Evolutionary conservation across 2,329 filamentous ascomycete genomes (phyloP).

Genomic region (Apiospora koreana): DNA sequence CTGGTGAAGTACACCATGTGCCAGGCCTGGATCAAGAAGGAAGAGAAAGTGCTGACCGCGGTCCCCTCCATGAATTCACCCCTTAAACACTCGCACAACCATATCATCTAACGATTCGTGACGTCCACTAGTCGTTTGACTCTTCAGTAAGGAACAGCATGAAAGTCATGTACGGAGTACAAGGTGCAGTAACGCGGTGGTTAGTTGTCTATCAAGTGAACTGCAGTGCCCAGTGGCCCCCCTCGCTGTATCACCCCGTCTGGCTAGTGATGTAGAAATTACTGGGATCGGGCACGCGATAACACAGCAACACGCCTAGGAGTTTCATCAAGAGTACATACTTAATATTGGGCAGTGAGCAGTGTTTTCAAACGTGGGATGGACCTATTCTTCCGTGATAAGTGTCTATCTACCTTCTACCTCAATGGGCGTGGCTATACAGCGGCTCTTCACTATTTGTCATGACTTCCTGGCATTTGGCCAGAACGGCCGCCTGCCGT

Average conservation of each 20-base stretch:
- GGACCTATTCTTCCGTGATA: not conserved
- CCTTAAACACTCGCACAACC: no score
- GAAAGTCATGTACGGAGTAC: no score
- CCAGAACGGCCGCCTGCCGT: slow-evolving; percentile 74
- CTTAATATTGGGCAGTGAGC: no score
- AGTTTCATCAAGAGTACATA: not conserved
- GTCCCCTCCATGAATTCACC: no score
- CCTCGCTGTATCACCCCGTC: not conserved
- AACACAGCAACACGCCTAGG: not conserved
- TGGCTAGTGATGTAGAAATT: no score
- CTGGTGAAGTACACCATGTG: no score
- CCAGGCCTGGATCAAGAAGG: no score
- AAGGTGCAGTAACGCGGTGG: not conserved
- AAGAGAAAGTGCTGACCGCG: no score
- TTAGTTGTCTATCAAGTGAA: not conserved
- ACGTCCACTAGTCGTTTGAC: no score
- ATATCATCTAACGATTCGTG: no score
- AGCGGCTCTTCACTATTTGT: slow-evolving; percentile 26
- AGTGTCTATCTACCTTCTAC: not conserved
- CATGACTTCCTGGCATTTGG: slow-evolving; percentile 68
- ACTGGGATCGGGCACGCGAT: not conserved
- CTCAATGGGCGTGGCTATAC: slow-evolving; percentile 25
- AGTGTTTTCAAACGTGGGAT: not conserved
- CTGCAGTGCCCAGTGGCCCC: not conserved
- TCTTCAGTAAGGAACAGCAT: no score